These are phyloP conservation scores for Salmacisia buchloeana DNA, from an alignment of 1,284 basidiomycete species.

Conservation along the genomic window DNA sequence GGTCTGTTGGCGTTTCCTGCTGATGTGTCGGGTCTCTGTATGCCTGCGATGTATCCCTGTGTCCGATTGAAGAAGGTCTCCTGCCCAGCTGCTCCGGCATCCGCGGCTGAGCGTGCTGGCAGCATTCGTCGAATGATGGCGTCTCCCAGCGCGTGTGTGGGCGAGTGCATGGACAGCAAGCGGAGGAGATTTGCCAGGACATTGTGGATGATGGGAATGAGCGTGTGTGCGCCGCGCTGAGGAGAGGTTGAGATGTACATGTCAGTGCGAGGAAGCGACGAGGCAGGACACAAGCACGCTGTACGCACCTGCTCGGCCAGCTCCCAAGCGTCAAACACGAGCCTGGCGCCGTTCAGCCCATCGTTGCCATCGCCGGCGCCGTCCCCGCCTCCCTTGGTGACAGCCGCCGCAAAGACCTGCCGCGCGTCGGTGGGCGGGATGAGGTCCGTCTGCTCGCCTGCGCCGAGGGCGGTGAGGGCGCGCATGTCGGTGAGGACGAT, in stretches of 20 bases:
- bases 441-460: constrained; percentile 10
- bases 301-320: constrained; percentile 13
- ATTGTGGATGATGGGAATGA: constrained; percentile 35
- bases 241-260: neutral
- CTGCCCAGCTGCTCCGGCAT: neutral
- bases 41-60: constrained; percentile 29
- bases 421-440: constrained; percentile 14
- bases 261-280: neutral
- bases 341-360: neutral
- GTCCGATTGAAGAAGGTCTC: constrained; percentile 24
- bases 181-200: constrained; percentile 38
- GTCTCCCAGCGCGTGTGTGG: constrained; percentile 35
- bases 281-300: neutral
- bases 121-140: constrained; percentile 31
- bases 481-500: constrained; percentile 12
- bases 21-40: constrained; percentile 14
- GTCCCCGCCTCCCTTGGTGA: constrained; percentile 6
- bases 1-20: neutral
- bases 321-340: constrained; percentile 23
- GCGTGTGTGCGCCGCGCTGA: constrained; percentile 14
- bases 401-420: constrained; percentile 9
- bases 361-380: constrained; percentile 3
- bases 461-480: neutral
- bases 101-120: constrained; percentile 10
- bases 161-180: constrained; percentile 38